Percentiles rank a stretch among this genome's conserved stretches.
phyloP scores from a whole-genome alignment of 2,329 filamentous ascomycete species.

The Ophiocordyceps sinensis region DNA sequence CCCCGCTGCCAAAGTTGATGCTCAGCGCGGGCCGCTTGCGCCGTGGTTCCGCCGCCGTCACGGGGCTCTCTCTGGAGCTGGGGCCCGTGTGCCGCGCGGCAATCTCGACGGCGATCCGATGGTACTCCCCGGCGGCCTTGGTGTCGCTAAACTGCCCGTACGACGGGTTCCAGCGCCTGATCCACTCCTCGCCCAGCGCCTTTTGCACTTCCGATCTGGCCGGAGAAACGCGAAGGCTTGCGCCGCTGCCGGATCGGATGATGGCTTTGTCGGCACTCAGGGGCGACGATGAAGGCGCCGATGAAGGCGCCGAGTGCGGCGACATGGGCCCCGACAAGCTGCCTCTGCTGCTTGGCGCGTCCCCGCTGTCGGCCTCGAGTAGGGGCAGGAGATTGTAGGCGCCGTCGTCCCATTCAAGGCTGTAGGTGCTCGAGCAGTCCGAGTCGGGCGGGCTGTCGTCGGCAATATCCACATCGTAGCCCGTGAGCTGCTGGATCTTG shows the following conservation, averaged over 20 bases:
- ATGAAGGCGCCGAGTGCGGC: constrained; percentile 2
- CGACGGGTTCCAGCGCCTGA: constrained; percentile 6
- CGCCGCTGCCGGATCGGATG: constrained; percentile 1
- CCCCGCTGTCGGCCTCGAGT: constrained; percentile 7
- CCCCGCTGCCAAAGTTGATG: constrained; percentile 12
- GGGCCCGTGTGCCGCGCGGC: constrained; percentile 7
- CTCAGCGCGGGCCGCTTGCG: constrained; percentile 7
- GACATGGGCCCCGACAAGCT: constrained; percentile 8
- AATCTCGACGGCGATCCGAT: constrained; percentile 17
- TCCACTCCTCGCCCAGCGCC: constrained; percentile 2
- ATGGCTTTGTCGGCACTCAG: constrained; percentile 3
- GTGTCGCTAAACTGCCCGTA: constrained; percentile 16
- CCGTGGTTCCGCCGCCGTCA: not conserved
- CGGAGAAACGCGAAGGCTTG: constrained; percentile 1
- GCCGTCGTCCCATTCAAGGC: not conserved
- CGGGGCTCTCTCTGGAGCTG: not conserved
- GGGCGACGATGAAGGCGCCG: not conserved
- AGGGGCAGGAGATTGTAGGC: constrained; percentile 4
- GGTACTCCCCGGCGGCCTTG: constrained; percentile 19
- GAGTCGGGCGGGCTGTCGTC: constrained; percentile 3
- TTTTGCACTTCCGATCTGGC: not conserved
- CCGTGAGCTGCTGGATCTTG: constrained; percentile 28
- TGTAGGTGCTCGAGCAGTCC: constrained; percentile 2
- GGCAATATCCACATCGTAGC: constrained; percentile 19
- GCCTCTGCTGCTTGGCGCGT: not conserved